phyloP scores from a whole-genome alignment of 2,329 filamentous ascomycete genomes.

The Arachnopeziza araneosa region DNA sequence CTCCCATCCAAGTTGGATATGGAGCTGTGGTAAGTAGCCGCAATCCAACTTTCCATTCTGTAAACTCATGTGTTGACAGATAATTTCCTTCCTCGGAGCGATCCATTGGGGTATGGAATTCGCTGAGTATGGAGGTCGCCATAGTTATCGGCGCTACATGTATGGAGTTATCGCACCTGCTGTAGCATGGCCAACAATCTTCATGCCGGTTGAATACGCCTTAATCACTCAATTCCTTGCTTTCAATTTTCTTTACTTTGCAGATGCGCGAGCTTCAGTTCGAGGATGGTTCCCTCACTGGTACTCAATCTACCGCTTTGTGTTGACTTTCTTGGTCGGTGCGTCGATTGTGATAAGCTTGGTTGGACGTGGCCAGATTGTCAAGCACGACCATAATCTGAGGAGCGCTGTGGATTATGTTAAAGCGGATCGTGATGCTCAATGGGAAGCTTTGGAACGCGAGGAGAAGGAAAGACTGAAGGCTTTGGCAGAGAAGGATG shows the following conservation, averaged over 20 bases:
- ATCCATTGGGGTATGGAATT: slow-evolving; percentile 92
- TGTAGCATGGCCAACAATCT: slow-evolving; percentile 82
- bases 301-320: slow-evolving; percentile 88
- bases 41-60: neutral
- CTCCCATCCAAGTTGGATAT: slow-evolving; percentile 86
- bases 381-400: slow-evolving; percentile 24
- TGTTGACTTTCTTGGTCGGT: slow-evolving; percentile 85
- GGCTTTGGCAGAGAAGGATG: slow-evolving; percentile 11
- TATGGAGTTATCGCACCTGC: slow-evolving; percentile 74
- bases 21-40: slow-evolving; percentile 65
- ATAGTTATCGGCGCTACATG: slow-evolving; percentile 76
- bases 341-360: slow-evolving; percentile 73
- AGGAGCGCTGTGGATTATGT: slow-evolving; percentile 26
- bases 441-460: slow-evolving; percentile 26
- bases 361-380: slow-evolving; percentile 68
- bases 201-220: slow-evolving; percentile 79
- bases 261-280: slow-evolving; percentile 66
- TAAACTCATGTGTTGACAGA: slow-evolving; percentile 40
- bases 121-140: slow-evolving; percentile 58
- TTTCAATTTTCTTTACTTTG: slow-evolving; percentile 82
- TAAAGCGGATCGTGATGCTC: slow-evolving; percentile 23
- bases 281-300: slow-evolving; percentile 76
- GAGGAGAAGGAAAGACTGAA: slow-evolving; percentile 25
- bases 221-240: slow-evolving; percentile 80
- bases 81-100: slow-evolving; percentile 89